Percentiles rank a stretch among this genome's conserved stretches.
These are phyloP conservation scores for Teratosphaeria epicoccoides DNA, from an alignment of 2,329 filamentous ascomycete species.

Conservation along the genomic window DNA sequence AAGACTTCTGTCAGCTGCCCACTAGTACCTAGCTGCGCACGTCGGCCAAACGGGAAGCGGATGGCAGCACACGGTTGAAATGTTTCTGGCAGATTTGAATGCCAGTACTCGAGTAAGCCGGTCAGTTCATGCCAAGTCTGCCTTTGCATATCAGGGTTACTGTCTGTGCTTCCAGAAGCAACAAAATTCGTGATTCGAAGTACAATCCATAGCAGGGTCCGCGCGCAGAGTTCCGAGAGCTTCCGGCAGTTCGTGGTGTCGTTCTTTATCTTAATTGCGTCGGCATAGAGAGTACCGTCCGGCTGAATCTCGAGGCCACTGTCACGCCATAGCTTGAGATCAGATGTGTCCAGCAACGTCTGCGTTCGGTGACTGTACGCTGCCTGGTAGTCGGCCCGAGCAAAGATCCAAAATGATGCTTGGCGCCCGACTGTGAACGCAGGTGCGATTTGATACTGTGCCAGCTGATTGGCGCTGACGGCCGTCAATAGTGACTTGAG, in stretches of 20 bases:
- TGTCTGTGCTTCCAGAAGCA: slow-evolving; percentile 38
- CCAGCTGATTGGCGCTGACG: slow-evolving; percentile 18
- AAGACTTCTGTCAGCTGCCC: slow-evolving; percentile 43
- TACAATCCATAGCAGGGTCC: slow-evolving; percentile 54
- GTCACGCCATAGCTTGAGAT: slow-evolving; percentile 51
- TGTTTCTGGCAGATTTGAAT: slow-evolving; percentile 47
- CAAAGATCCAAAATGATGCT: slow-evolving; percentile 59
- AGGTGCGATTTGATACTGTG: slow-evolving; percentile 32
- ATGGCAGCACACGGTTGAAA: slow-evolving; percentile 46
- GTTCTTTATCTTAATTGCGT: slow-evolving; percentile 40
- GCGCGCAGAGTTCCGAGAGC: slow-evolving; percentile 41
- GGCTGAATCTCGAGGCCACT: slow-evolving; percentile 49
- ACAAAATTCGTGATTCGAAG: slow-evolving; percentile 56
- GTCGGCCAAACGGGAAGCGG: slow-evolving; percentile 11
- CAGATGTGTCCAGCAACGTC: slow-evolving; percentile 51
- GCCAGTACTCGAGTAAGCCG: slow-evolving; percentile 50
- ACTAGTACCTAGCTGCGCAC: neutral
- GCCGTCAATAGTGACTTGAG: slow-evolving; percentile 51
- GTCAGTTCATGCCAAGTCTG: slow-evolving; percentile 41
- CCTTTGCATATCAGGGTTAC: slow-evolving; percentile 14
- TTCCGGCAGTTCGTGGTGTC: slow-evolving; percentile 31
- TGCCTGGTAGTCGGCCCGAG: slow-evolving; percentile 33
- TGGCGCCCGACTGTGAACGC: slow-evolving; percentile 45
- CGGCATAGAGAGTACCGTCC: slow-evolving; percentile 35
- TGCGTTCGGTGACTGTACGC: slow-evolving; percentile 48